Conservation (phyloP, 2,329 filamentous ascomycete genomes). For the Cyclaneusma minus region DNA sequence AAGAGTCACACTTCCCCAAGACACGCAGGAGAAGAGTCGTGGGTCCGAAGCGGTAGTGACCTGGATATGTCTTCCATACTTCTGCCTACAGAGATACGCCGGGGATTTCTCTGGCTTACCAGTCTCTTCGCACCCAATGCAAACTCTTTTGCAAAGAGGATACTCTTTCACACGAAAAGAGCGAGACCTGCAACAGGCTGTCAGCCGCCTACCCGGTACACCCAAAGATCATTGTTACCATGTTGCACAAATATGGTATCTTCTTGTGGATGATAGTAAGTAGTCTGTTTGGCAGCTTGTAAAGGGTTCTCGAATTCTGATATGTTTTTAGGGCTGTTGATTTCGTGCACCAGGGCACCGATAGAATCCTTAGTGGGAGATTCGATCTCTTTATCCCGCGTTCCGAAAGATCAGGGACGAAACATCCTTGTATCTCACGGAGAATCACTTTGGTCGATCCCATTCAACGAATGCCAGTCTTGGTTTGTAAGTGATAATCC, state of each 20-base stretch:
- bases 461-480: constrained; percentile 23
- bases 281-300: constrained; percentile 1
- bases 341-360: constrained; percentile 26
- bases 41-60: constrained; percentile 5
- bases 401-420: constrained; percentile 8
- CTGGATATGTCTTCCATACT: constrained; percentile 25
- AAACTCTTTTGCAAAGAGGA: constrained; percentile 27
- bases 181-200: constrained; percentile 30
- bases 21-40: too few species aligned
- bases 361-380: constrained; percentile 20
- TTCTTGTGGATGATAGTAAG: constrained; percentile 28
- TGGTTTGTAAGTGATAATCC: constrained; percentile 26
- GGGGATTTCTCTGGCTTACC: constrained; percentile 17
- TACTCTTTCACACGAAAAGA: constrained; percentile 23
- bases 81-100: constrained; percentile 28
- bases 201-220: constrained; percentile 23
- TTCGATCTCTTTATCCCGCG: constrained; percentile 16
- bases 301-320: too few species aligned
- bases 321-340: constrained; percentile 19
- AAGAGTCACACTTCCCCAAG: too few species aligned
- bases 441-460: constrained; percentile 22
- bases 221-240: constrained; percentile 27
- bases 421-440: constrained; percentile 22
- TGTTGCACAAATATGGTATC: constrained; percentile 30
- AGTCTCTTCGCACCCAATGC: constrained; percentile 23